Conservation (phyloP, 371 early-diverging fungal genomes). For the Zancudomyces culisetae region DNA sequence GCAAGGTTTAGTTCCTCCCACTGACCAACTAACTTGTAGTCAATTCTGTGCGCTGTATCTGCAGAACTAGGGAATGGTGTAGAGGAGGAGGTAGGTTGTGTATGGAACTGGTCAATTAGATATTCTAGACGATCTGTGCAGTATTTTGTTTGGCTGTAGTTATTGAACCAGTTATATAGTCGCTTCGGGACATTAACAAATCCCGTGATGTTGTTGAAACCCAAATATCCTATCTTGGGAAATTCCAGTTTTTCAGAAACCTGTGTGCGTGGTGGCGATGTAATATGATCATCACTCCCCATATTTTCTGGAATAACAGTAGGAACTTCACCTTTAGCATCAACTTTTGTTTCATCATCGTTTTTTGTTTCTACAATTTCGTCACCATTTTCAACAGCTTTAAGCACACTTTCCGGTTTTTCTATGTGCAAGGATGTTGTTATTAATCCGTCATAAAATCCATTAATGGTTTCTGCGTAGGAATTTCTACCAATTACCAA, state of each 20-base stretch:
- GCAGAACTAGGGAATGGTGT: conserved; percentile 22
- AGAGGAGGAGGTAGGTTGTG: too few relatives aligned
- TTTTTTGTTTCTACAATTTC: background rate
- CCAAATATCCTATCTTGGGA: too few relatives aligned
- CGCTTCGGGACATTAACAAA: conserved; percentile 18
- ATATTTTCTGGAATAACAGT: too few relatives aligned
- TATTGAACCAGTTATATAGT: conserved; percentile 22
- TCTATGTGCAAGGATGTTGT: conserved; percentile 9
- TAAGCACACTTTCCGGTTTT: background rate
- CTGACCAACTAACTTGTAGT: background rate
- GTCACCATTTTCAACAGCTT: background rate
- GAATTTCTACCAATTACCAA: conserved; percentile 22
- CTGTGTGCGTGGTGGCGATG: too few relatives aligned
- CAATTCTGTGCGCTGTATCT: too few relatives aligned
- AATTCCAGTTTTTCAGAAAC: too few relatives aligned
- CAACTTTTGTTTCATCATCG: background rate
- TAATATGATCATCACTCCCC: too few relatives aligned
- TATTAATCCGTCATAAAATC: conserved; percentile 17
- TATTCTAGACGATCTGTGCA: too few relatives aligned
- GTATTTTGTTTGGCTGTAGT: conserved; percentile 18
- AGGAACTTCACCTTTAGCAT: too few relatives aligned
- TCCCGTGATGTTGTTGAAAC: conserved; percentile 16
- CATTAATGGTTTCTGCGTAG: conserved; percentile 21
- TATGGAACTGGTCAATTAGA: too few relatives aligned
- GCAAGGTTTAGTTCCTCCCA: background rate